phyloP scores from a whole-genome alignment of 108 stramenopile genomes.

The Cyclostephanos tholiformis region DNA sequence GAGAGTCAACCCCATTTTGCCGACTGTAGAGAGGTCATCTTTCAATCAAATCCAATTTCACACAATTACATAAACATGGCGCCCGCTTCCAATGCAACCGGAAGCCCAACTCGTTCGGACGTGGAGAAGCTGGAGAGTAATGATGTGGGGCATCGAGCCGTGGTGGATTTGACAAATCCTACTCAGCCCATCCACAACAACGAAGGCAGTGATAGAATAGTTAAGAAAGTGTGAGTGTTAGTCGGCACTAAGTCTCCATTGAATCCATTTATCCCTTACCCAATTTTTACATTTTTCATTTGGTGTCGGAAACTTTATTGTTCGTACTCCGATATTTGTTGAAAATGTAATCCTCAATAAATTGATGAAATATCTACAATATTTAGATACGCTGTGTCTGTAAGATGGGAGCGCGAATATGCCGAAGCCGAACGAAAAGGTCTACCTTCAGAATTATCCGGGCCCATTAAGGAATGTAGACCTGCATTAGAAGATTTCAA shows the following conservation, averaged over 20 bases:
- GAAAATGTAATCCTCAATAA: not conserved
- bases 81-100: not conserved
- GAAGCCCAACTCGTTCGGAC: not conserved
- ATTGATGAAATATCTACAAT: constrained; percentile 3
- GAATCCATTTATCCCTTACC: not conserved
- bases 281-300: not conserved
- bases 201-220: not conserved
- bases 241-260: not conserved
- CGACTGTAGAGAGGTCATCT: too few species aligned
- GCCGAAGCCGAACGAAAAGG: constrained; percentile 44
- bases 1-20: too few species aligned
- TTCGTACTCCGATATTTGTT: too few species aligned
- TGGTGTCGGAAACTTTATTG: not conserved
- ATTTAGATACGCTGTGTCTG: constrained; percentile 79
- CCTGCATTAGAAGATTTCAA: constrained; percentile 59
- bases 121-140: not conserved
- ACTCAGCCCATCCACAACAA: not conserved
- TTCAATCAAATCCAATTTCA: too few species aligned
- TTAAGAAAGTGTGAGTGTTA: constrained; percentile 14
- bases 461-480: constrained; percentile 24
- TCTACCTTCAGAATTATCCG: constrained; percentile 30
- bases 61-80: not conserved
- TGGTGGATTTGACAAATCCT: not conserved
- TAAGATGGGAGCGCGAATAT: constrained; percentile 80
- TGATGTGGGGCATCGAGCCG: not conserved